These are phyloP conservation scores for Amphicarpaea edgeworthii DNA, from an alignment of 306 rosid species.

Conservation along the genomic window DNA sequence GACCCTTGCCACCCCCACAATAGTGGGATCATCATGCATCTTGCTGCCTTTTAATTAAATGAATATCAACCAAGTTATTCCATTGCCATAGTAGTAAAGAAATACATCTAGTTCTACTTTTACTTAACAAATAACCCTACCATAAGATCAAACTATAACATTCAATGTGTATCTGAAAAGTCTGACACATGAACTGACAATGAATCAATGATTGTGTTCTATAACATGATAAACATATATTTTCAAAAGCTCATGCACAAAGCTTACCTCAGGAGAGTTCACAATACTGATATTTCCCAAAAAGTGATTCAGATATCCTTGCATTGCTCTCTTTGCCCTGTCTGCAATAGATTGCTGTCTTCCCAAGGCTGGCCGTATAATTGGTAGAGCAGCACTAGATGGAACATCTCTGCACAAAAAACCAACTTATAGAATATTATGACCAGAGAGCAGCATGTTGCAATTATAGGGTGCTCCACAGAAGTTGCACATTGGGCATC, in stretches of 20 bases:
- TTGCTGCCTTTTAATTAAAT: constrained; percentile 13
- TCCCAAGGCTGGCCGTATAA: constrained; percentile 93
- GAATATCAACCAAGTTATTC: constrained; percentile 13
- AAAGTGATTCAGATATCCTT: constrained; percentile 97
- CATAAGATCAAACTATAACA: background rate
- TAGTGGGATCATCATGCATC: constrained; percentile 10
- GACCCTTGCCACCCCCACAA: constrained; percentile 23
- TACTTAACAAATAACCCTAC: background rate
- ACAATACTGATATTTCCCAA: constrained; percentile 91
- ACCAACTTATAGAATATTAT: constrained; percentile 45
- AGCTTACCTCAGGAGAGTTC: constrained; percentile 92
- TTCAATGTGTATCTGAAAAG: constrained; percentile 14
- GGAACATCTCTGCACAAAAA: constrained; percentile 93
- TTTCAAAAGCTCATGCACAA: constrained; percentile 40
- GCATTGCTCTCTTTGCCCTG: constrained; percentile 95
- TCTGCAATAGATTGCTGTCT: constrained; percentile 92
- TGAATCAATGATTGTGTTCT: constrained; percentile 12
- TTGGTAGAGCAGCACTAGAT: constrained; percentile 94
- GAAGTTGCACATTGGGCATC: constrained; percentile 26
- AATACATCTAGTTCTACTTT: constrained; percentile 29
- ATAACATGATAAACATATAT: constrained; percentile 25
- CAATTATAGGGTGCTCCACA: constrained; percentile 28
- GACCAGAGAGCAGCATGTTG: constrained; percentile 26
- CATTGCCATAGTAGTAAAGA: constrained; percentile 9
- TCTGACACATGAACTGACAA: constrained; percentile 7